Base-by-base conservation (phyloP, 1,284 basidiomycete species). In the Fomitopsis betulina region DNA sequence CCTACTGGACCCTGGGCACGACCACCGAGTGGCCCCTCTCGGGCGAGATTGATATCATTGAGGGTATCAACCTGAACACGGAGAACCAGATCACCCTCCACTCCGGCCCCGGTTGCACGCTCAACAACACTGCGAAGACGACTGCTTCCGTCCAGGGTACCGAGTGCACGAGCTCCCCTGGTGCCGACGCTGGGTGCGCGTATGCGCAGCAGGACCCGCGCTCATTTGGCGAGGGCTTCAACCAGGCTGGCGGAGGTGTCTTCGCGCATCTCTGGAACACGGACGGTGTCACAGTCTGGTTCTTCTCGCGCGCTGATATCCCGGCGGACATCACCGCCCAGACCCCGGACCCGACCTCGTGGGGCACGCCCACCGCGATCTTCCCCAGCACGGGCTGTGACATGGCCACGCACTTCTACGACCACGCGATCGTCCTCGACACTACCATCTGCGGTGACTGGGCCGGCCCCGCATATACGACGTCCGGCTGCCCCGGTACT, bases 211-310 rank as follows among this genome's bases (percentile, higher is more conserved):
- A 73, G 21, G 78, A 80, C 39, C 62, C 73, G 13, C 70, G 70
- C 12, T 83, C 84, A 7, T 96, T 85, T 63, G 93, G 93, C 1
- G 73, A 80, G 55, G 78, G 76, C 3, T 93, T 94, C 77, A 93
- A 94, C 73, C 65, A 62, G 15, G 68, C 67, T 13, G 76, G 76
- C 1, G 93, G 93, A 10, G 93, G 92, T 17, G 89, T 94, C 21
- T 93, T 78, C 64, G 91, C 84, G 0, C 86, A 89, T 72, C 71
- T 85, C 37, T 89, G 90, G 86, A 81, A 88, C 64, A 66, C 67
- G 32, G 68, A 72, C 6, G 92, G 89, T 5, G 86, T 96, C 70
- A 80, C 77, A 54, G 79, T 94, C 51, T 96, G 91, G 89, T 84
- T 83, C 69, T 94, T 93, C 77, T 64, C 81, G 30, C 82, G 93